Evolutionary conservation across 83 land plant genomes (phyloP), one percentile per base, ranked within the genome.

Genomic region (Larix sibirica): DNA sequence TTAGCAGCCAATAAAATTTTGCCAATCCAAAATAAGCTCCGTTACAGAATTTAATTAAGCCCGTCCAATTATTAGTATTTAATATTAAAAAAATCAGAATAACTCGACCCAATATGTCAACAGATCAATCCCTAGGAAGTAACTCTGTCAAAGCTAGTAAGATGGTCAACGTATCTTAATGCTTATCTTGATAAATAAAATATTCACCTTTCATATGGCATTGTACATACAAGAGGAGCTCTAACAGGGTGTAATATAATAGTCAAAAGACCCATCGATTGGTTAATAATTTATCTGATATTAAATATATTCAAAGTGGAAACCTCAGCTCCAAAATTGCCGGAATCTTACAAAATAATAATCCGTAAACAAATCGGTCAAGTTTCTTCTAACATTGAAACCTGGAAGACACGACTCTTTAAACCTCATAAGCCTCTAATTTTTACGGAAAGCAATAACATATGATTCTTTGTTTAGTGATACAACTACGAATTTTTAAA

Each of bases 291-390:
- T 24, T 50, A 76, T 76, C 61, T 54, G 17, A 4, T 26, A 50
- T 50, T 24, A 28, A 66, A 44, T 74, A 74, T 74, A 31, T 74
- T 74, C 28, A 44, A 44, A 56, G 28, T 54, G 60, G n/a, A 54
- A 76, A 24, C 42, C 44, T 54, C 4, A 20, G 60, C 31, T 54
- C 79, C 36, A 54, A 54, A 76, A 50, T 76, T 76, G 79, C 28
- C 60, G 58, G n/a, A 76, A 76, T 76, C 60, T 76, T 76, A 76
- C 60, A 54, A 76, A 54, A 54, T 28, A 76, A 76, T 54, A 50
- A 76, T 76, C 61, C 33, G 58, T 76, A 26, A 76, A 76, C 28
- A 24, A 54, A 76, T 76, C 58, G 62, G 16, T 56, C 14, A 76
- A 76, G 79, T 26, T 54, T 54, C 79, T 24, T n/a, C 21, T 23